These are phyloP conservation scores for Phytophthora palmivora DNA, from an alignment of 352 stramenopile species.

Conservation along the genomic window DNA sequence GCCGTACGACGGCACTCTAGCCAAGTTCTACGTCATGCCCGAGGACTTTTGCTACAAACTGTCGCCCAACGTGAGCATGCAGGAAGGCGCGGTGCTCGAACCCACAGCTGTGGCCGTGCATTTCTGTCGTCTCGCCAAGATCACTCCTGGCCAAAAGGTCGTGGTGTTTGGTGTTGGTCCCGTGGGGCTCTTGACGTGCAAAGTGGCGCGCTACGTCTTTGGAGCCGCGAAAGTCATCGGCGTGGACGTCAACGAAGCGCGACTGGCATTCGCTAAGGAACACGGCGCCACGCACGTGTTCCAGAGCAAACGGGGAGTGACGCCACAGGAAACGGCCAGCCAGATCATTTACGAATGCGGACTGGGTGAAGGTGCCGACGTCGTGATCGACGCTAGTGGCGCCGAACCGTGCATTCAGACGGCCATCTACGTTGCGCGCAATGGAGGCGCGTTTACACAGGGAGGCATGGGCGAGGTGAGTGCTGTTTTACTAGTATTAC, in stretches of 20 bases:
- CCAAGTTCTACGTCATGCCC: slow-evolving; percentile 38
- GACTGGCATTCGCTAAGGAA: slow-evolving; percentile 28
- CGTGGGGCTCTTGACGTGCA: slow-evolving; percentile 38
- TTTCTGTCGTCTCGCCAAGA: slow-evolving; percentile 38
- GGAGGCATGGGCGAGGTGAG: slow-evolving; percentile 35
- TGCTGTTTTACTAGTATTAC: no score
- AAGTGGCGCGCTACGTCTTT: slow-evolving; percentile 35
- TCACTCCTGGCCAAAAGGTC: slow-evolving; percentile 33
- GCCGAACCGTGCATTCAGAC: slow-evolving; percentile 37
- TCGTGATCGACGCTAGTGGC: slow-evolving; percentile 38
- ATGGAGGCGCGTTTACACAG: slow-evolving; percentile 29
- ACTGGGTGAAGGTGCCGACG: slow-evolving; percentile 34
- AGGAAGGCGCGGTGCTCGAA: slow-evolving; percentile 35
- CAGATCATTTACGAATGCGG: slow-evolving; percentile 26
- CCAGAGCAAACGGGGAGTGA: slow-evolving; percentile 4
- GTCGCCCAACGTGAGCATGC: slow-evolving; percentile 28
- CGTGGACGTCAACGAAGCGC: slow-evolving; percentile 35
- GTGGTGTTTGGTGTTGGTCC: slow-evolving; percentile 39
- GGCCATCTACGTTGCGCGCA: slow-evolving; percentile 33
- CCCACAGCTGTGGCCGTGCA: slow-evolving; percentile 37
- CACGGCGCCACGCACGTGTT: slow-evolving; percentile 39
- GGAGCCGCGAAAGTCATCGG: slow-evolving; percentile 34
- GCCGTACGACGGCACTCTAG: slow-evolving; percentile 30
- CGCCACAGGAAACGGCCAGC: slow-evolving; percentile 23
- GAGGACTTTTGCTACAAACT: slow-evolving; percentile 43